Evolutionary conservation across 2,329 filamentous ascomycete species (phyloP).

Genomic region (Saccharata proteae): DNA sequence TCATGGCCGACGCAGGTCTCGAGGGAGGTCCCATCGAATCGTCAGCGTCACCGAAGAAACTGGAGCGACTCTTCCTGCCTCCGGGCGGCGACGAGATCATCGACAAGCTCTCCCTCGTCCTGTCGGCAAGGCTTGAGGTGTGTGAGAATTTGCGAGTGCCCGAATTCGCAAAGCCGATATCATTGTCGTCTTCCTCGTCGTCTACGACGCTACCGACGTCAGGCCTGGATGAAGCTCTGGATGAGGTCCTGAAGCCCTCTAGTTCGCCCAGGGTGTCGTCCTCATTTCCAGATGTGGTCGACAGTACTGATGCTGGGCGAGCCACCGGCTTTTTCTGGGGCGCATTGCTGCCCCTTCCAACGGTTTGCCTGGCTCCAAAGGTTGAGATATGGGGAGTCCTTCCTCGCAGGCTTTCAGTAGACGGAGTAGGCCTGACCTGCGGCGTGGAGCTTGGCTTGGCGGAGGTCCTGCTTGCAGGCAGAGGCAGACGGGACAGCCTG

Average conservation of each 20-base stretch:
- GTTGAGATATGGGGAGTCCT: too few species aligned
- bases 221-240: slow-evolving; percentile 16
- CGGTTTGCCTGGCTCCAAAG: too few species aligned
- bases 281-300: too few species aligned
- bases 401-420: too few species aligned
- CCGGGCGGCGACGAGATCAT: slow-evolving; percentile 57
- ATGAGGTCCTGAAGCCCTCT: slow-evolving; percentile 30
- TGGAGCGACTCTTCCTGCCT: slow-evolving; percentile 52
- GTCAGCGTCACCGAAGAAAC: slow-evolving; percentile 55
- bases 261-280: slow-evolving; percentile 25
- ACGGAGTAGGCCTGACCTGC: too few species aligned
- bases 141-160: slow-evolving; percentile 25
- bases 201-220: slow-evolving; percentile 25
- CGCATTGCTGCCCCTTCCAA: too few species aligned
- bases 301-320: too few species aligned
- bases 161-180: slow-evolving; percentile 8
- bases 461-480: too few species aligned
- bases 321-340: too few species aligned
- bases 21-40: slow-evolving; percentile 49
- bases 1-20: slow-evolving; percentile 48
- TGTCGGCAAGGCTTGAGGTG: slow-evolving; percentile 62
- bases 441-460: too few species aligned
- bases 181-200: slow-evolving; percentile 10
- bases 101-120: slow-evolving; percentile 75
- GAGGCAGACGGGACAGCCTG: too few species aligned